Base-by-base conservation (phyloP, 805 yeast genomes). In the Metschnikowia kofuensis region DNA sequence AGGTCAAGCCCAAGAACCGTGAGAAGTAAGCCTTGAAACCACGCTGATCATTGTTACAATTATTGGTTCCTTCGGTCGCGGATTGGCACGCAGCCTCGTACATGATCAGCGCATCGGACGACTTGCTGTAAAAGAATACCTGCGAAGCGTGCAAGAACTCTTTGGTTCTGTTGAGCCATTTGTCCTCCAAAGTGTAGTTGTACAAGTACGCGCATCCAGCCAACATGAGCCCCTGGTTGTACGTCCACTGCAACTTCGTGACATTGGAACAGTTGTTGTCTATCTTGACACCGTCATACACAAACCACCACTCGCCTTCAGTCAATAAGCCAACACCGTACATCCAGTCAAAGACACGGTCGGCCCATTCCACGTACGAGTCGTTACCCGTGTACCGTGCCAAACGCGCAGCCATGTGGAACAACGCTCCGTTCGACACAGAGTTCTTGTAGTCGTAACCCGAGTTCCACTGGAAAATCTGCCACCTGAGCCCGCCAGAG, bases 401-500 rank as follows among this genome's bases (percentile, higher is more conserved):
- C 56, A 91, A 76, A 54, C 97, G 77, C 0, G 97, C 94, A 14
- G 87, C 95, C 37, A 91, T 64, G 58, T 89, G 89, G 79, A 91
- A 90, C 47, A 91, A 72, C 43, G 91, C 87, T 28, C 96, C 97
- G 66, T 89, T 91, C n/a, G 95, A 78, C 50, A 91, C 89, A 35
- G 96, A 74, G 66, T 92, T 92, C 67, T 92, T 92, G 69, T 92
- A 92, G 66, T 88, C 87, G 65, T 90, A 92, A 53, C 98, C 99
- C 7, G 89, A 77, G 65, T 92, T 92, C 96, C 96, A 91, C 49
- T 84, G 77, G 72, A 85, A 92, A 61, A 92, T 92, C 73, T 92
- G 98, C 98, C 98, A 92, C 68, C 97, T 77, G 52, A 92, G 70
- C 0, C 99, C 98, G 50, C 99, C 98, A 39, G 76, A 79, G 70